Conservation (phyloP, 1,139 yeast species). For the Suhomyces taliae region DNA sequence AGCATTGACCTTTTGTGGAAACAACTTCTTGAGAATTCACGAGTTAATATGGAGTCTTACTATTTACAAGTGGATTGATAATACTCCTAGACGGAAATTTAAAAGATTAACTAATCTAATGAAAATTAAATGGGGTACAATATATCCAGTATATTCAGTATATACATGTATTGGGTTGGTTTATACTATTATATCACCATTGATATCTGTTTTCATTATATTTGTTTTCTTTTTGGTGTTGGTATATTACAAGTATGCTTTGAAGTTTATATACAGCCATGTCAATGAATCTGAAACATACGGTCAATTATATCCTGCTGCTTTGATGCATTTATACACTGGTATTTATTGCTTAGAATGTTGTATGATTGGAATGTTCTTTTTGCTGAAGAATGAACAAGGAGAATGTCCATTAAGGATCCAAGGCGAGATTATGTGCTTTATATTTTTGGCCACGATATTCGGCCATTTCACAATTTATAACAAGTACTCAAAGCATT, state of each 20-base stretch:
- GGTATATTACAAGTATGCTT: conserved; percentile 67
- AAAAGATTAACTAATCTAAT: conserved; percentile 44
- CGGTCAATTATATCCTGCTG: conserved; percentile 71
- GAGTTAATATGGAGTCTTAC: conserved; percentile 44
- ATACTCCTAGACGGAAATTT: conserved; percentile 62
- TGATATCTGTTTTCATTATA: conserved; percentile 63
- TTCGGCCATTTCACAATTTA: conserved; percentile 36
- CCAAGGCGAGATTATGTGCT: conserved; percentile 50
- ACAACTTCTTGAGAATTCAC: conserved; percentile 57
- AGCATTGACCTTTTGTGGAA: conserved; percentile 74
- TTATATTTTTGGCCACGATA: conserved; percentile 38
- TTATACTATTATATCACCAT: conserved; percentile 75
- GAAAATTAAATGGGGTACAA: conserved; percentile 69
- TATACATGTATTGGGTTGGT: conserved; percentile 76
- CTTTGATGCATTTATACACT: conserved; percentile 70
- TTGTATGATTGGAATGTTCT: conserved; percentile 73
- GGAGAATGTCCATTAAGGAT: conserved; percentile 34
- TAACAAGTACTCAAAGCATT: conserved; percentile 28
- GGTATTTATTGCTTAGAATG: conserved; percentile 82
- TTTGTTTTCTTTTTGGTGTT: conserved; percentile 58
- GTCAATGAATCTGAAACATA: conserved; percentile 60
- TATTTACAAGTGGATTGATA: conserved; percentile 38
- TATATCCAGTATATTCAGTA: conserved; percentile 73
- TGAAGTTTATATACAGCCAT: conserved; percentile 53
- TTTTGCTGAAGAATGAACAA: conserved; percentile 50